Conservation (phyloP, 768 basidiomycete genomes). For the Termitomyces sp. region DNA sequence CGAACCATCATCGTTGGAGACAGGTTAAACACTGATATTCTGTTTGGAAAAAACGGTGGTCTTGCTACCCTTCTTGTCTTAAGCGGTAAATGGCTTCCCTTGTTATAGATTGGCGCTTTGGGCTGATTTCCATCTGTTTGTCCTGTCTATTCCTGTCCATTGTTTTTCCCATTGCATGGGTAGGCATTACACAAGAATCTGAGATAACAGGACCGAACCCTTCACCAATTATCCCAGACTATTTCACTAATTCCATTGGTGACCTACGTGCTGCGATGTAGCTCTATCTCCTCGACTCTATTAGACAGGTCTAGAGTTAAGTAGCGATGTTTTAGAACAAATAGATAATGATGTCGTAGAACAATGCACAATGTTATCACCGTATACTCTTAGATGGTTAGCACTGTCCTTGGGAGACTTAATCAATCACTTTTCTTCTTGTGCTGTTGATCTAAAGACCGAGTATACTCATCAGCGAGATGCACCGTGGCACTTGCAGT, state of each 20-base stretch:
- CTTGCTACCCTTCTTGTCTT: slow-evolving; percentile 86
- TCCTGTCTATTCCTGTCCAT: background rate
- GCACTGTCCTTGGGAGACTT: background rate
- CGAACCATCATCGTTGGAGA: slow-evolving; percentile 96
- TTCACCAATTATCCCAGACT: slow-evolving; percentile 74
- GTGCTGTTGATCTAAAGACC: slow-evolving; percentile 12
- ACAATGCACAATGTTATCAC: background rate
- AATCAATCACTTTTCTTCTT: slow-evolving; percentile 14
- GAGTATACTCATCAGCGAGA: slow-evolving; percentile 35
- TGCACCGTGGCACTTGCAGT: slow-evolving; percentile 32
- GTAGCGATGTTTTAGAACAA: background rate
- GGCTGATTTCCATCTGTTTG: background rate
- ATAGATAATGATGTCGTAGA: background rate
- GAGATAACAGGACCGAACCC: slow-evolving; percentile 71
- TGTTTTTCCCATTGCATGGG: background rate
- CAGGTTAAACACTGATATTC: slow-evolving; percentile 91
- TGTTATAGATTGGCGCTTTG: background rate
- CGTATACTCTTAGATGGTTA: background rate
- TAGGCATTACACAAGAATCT: slow-evolving; percentile 73
- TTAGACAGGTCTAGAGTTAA: background rate
- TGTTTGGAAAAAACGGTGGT: slow-evolving; percentile 86
- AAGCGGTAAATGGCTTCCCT: slow-evolving; percentile 52
- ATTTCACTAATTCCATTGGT: slow-evolving; percentile 74
- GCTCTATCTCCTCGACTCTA: background rate
- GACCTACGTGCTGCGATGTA: slow-evolving; percentile 52